Percentiles rank a stretch among this genome's conserved stretches.
These are phyloP conservation scores for Colletotrichum tabaci DNA, from an alignment of 2,329 filamentous ascomycete species.

Conservation along the genomic window DNA sequence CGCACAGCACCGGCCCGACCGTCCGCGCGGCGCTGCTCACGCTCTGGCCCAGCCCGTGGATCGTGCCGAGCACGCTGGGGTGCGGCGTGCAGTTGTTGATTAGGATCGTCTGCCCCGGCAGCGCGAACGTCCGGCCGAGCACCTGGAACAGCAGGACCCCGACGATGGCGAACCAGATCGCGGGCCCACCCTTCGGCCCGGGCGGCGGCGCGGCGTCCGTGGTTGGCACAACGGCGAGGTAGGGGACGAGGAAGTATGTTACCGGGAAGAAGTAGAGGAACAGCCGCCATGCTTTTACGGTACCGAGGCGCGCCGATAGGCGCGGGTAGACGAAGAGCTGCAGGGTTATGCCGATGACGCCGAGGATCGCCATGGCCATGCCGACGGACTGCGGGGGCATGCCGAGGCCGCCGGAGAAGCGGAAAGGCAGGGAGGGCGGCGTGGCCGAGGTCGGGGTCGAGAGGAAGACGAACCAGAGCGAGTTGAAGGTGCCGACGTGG, in stretches of 20 bases:
- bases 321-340: conserved; percentile 81
- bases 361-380: conserved; percentile 83
- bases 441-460: conserved; percentile 69
- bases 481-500: conserved; percentile 83
- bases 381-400: conserved; percentile 80
- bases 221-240: conserved; percentile 77
- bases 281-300: conserved; percentile 76
- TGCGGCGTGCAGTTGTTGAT: conserved; percentile 65
- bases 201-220: conserved; percentile 62
- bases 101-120: conserved; percentile 62
- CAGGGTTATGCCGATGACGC: conserved; percentile 80
- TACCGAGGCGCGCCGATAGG: conserved; percentile 77
- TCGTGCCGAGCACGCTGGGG: conserved; percentile 62
- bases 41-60: conserved; percentile 70
- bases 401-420: conserved; percentile 83
- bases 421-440: conserved; percentile 64
- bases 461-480: conserved; percentile 83
- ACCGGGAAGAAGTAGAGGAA: conserved; percentile 80
- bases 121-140: conserved; percentile 74
- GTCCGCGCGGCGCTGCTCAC: conserved; percentile 72
- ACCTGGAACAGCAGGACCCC: conserved; percentile 76
- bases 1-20: conserved; percentile 72
- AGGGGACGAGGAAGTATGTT: conserved; percentile 79
- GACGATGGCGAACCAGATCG: conserved; percentile 76
- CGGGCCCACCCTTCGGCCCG: conserved; percentile 65